Evolutionary conservation across 2,329 filamentous ascomycete species (phyloP), one percentile per base, ranked within the genome.

Genomic region (Seiridium cupressi): DNA sequence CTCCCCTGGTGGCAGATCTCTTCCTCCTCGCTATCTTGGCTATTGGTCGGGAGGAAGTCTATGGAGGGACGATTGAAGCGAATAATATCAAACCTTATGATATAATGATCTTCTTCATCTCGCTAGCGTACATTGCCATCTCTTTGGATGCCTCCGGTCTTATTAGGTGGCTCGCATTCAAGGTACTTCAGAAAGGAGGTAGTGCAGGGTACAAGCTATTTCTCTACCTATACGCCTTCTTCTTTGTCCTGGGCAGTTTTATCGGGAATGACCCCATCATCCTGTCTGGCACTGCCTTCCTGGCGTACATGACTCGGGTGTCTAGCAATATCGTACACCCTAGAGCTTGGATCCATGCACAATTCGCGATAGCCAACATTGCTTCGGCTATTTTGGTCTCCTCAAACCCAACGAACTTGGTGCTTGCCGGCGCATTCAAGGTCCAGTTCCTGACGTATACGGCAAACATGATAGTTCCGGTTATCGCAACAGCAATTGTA

Each of bases 201-300:
- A 81, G 85, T 61, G 81, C 83, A n/a, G 89, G 89, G 0, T 86
- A 88, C 61, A 74, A 81, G 34, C 77, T 92, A 1, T 92, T 89
- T 76, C 87, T 91, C 71, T 91, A 89, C 68, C 84, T 92, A 3
- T 92, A 91, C 66, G 73, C 79, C 44, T 91, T 92, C 76, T 92
- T 91, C 76, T 91, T 91, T 63, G 70, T 72, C 4, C 72, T 92
- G 1, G 88, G 88, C 1, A 84, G 77, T 67, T 89, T 89, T 65
- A 88, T 92, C 55, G 89, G 89, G 6, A 92, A 92, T 61, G 89
- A 92, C 64, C 89, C 89, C 0, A 88, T 92, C 63, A 90, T 92
- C 57, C 74, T 92, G 0, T 91, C 89, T 0, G 89, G 89, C 1
- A 92, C 89, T 0, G 84, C 89, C 0, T 92, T 92, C 59, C 80